These are phyloP conservation scores for Zygotorulaspora sp. DNA, from an alignment of 805 yeast genomes.

Conservation along the genomic window DNA sequence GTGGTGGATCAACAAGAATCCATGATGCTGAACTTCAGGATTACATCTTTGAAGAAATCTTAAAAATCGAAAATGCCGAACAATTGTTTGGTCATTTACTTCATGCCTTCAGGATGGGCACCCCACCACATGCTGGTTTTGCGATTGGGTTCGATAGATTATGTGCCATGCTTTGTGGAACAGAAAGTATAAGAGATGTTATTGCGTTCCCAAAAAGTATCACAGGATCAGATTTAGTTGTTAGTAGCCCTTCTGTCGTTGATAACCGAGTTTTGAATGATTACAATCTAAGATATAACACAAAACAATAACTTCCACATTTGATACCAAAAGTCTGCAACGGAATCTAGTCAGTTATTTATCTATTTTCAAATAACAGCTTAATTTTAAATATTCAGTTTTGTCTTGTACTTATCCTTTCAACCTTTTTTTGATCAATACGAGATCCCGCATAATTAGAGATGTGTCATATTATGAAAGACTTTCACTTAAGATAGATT, in stretches of 20 bases:
- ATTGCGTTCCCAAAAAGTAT: constrained; percentile 94
- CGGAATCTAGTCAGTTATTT: no score
- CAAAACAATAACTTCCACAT: no score
- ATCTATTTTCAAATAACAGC: no score
- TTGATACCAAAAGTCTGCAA: no score
- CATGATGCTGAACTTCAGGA: constrained; percentile 80
- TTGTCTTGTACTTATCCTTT: no score
- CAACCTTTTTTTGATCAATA: no score
- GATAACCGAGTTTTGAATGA: constrained; percentile 44
- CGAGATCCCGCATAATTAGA: no score
- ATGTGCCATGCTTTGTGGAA: constrained; percentile 83
- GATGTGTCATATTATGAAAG: no score
- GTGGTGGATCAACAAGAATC: constrained; percentile 95
- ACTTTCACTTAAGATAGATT: no score
- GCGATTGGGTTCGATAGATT: constrained; percentile 94
- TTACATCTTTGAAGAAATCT: constrained; percentile 60
- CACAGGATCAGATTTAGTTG: constrained; percentile 83
- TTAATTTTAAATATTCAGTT: no score
- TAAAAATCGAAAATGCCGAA: constrained; percentile 56
- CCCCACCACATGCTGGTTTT: constrained; percentile 98
- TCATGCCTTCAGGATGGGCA: constrained; percentile 77
- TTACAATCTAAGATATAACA: constrained; percentile 48
- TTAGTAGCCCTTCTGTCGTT: constrained; percentile 75
- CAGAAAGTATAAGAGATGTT: constrained; percentile 79
- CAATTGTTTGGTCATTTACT: constrained; percentile 80